A percentile compares a stretch with the other conserved stretches of the same genome.
These are phyloP conservation scores for Didymella glomerata DNA, from an alignment of 2,329 filamentous ascomycete genomes.

Conservation along the genomic window DNA sequence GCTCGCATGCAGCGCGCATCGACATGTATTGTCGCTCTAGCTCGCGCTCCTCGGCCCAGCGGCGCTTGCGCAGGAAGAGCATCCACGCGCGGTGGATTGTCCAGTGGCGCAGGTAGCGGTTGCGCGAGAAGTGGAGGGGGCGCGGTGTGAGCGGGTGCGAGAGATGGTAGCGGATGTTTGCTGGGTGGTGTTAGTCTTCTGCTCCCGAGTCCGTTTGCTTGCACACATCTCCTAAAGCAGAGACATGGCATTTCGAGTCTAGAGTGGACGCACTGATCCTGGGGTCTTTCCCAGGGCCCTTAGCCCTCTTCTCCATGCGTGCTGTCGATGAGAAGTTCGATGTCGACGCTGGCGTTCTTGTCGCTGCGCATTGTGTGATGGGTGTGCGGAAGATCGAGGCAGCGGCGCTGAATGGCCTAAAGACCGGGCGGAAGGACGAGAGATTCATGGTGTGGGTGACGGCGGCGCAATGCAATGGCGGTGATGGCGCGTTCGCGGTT, in stretches of 20 bases:
- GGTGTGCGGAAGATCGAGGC: conserved; percentile 22
- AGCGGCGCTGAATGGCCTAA: conserved; percentile 29
- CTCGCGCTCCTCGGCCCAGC: conserved; percentile 70
- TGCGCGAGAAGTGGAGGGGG: conserved; percentile 87
- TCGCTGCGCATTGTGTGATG: conserved; percentile 27
- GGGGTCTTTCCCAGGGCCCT: conserved; percentile 39
- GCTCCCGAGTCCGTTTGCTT: neutral
- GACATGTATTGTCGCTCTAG: conserved; percentile 81
- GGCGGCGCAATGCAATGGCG: conserved; percentile 11
- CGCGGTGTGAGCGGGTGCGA: conserved; percentile 73
- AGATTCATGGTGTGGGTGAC: conserved; percentile 36
- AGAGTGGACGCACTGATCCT: conserved; percentile 47
- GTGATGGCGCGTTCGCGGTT: conserved; percentile 21
- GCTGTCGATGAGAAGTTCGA: conserved; percentile 45
- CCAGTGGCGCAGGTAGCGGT: conserved; percentile 92
- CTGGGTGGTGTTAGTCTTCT: conserved; percentile 47
- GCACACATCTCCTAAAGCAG: too few relatives aligned
- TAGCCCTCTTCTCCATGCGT: conserved; percentile 37
- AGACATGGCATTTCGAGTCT: too few relatives aligned
- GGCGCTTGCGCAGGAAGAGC: conserved; percentile 76
- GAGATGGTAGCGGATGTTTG: conserved; percentile 74
- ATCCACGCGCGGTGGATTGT: conserved; percentile 98
- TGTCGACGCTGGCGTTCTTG: conserved; percentile 25
- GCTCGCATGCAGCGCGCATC: conserved; percentile 88
- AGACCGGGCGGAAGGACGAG: conserved; percentile 36